These are phyloP conservation scores for Metschnikowia picachoensis DNA, from an alignment of 805 yeast species.

Conservation along the genomic window DNA sequence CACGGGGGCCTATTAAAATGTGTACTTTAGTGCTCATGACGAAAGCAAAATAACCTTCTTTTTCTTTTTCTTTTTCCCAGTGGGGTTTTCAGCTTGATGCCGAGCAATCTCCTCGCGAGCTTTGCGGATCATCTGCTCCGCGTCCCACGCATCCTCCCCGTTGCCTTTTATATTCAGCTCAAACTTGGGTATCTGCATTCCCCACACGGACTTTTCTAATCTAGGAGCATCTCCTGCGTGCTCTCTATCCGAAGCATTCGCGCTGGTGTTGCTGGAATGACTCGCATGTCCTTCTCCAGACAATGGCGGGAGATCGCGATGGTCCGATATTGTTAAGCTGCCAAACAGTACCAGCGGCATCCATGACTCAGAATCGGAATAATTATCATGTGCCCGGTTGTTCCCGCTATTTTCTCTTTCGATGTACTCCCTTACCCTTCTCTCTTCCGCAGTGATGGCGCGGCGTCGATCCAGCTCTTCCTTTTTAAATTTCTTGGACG, in stretches of 20 bases:
- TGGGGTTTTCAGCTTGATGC: conserved; percentile 19
- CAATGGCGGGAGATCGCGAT: conserved; percentile 35
- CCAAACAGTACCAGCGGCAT: conserved; percentile 24
- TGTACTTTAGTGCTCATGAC: conserved; percentile 6
- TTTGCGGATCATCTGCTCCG: conserved; percentile 48
- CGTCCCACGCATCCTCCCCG: conserved; percentile 45
- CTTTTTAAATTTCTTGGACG: conserved; percentile 44
- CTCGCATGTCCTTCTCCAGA: conserved; percentile 9
- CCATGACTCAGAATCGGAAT: conserved; percentile 18
- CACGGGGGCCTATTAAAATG: too few species aligned
- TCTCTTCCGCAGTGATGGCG: conserved; percentile 57
- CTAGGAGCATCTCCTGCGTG: not conserved
- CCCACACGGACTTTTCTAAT: conserved; percentile 60
- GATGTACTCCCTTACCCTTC: conserved; percentile 55
- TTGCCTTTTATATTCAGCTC: conserved; percentile 30
- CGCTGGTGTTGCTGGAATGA: conserved; percentile 6
- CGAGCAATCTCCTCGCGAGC: conserved; percentile 46
- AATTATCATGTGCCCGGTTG: conserved; percentile 3
- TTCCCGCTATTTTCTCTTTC: conserved; percentile 50
- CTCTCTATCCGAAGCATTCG: conserved; percentile 7
- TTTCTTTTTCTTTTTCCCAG: conserved; percentile 40
- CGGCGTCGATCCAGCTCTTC: conserved; percentile 59
- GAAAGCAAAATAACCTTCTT: conserved; percentile 40
- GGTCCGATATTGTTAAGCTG: conserved; percentile 35
- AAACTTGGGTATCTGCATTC: conserved; percentile 52